Conservation (phyloP, 495 filamentous ascomycete species). For the Sordaria brevicollis region DNA sequence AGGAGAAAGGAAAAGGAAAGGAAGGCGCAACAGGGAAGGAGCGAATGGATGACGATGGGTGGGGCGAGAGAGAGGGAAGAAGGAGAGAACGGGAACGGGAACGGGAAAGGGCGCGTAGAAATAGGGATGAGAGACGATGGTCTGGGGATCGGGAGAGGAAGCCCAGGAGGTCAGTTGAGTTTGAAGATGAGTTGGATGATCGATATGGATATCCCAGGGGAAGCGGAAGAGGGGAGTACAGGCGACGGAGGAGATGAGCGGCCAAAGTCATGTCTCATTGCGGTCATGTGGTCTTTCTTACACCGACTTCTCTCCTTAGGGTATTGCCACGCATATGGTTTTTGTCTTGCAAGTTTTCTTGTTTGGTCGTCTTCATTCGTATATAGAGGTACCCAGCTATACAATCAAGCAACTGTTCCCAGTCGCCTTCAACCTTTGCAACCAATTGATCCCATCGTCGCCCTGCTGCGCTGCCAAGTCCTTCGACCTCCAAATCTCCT, state of each 20-base stretch:
- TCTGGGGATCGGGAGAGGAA: neutral
- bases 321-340: neutral
- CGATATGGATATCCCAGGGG: neutral
- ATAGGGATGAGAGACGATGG: neutral
- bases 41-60: neutral
- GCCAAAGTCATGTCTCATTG: neutral
- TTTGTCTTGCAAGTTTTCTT: neutral
- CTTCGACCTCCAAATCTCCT: conserved; percentile 28
- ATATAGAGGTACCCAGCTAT: conserved; percentile 4
- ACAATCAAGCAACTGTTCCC: conserved; percentile 32
- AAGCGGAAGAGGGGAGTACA: neutral
- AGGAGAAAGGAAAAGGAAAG: neutral
- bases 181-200: neutral
- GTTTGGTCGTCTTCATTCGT: neutral
- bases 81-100: neutral
- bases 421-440: conserved; percentile 23
- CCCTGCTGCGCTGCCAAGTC: conserved; percentile 9
- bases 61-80: neutral
- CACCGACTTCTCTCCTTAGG: neutral
- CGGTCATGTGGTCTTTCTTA: neutral
- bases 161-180: neutral
- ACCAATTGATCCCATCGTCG: conserved; percentile 19
- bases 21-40: neutral
- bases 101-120: neutral
- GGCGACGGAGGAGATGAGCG: neutral